phyloP scores from a whole-genome alignment of 2,329 filamentous ascomycete species.

The Xylaria sp. region DNA sequence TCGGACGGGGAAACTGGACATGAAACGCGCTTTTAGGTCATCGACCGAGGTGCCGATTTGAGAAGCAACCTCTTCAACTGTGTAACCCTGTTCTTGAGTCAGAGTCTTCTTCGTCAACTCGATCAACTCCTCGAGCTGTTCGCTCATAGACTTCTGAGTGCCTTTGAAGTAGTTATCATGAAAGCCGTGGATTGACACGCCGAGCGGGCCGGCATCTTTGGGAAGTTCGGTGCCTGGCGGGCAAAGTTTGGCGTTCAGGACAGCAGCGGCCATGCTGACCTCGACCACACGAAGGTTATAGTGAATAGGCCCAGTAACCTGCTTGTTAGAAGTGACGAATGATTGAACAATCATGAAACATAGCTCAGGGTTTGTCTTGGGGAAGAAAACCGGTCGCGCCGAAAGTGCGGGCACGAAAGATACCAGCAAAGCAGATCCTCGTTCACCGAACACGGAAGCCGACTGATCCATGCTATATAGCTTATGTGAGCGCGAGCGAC shows the following conservation, averaged over 20 bases:
- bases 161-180: slow-evolving; percentile 81
- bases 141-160: slow-evolving; percentile 61
- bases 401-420: slow-evolving; percentile 84
- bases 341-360: slow-evolving; percentile 95
- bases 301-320: slow-evolving; percentile 89
- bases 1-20: slow-evolving; percentile 88
- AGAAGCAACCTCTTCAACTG: slow-evolving; percentile 81
- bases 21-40: slow-evolving; percentile 80
- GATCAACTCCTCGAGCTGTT: slow-evolving; percentile 80
- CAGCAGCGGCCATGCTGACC: slow-evolving; percentile 85
- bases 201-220: slow-evolving; percentile 82
- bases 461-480: slow-evolving; percentile 88
- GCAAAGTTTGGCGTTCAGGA: slow-evolving; percentile 68
- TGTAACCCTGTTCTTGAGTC: slow-evolving; percentile 84
- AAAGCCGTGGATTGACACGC: slow-evolving; percentile 85
- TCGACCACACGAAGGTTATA: slow-evolving; percentile 98
- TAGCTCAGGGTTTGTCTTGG: slow-evolving; percentile 81
- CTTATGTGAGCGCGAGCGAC: slow-evolving; percentile 27
- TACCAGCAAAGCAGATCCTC: slow-evolving; percentile 88
- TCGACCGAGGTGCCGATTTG: slow-evolving; percentile 74
- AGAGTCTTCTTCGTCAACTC: slow-evolving; percentile 76
- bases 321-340: slow-evolving; percentile 93
- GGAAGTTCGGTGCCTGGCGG: slow-evolving; percentile 70
- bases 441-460: slow-evolving; percentile 91
- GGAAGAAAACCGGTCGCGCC: slow-evolving; percentile 82